These are phyloP conservation scores for Lipomyces oligophaga DNA, from an alignment of 805 yeast genomes.

Conservation along the genomic window DNA sequence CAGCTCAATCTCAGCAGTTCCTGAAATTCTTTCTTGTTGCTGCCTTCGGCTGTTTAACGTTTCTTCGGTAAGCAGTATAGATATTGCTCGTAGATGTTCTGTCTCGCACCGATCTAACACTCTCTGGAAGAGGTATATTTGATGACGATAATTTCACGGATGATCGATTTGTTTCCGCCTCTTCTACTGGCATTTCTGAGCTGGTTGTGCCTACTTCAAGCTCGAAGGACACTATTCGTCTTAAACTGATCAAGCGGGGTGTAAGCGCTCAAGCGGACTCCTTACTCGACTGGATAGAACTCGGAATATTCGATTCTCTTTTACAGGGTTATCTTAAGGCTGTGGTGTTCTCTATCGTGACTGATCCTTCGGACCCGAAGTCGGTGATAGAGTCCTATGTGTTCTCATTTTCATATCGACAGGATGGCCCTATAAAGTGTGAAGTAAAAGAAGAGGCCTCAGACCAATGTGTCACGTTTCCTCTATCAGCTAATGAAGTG, in stretches of 20 bases:
- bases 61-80: slow-evolving; percentile 34
- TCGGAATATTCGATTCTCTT: slow-evolving; percentile 48
- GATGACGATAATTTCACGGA: slow-evolving; percentile 54
- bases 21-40: slow-evolving; percentile 49
- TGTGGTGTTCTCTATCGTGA: slow-evolving; percentile 46
- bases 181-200: too few species aligned
- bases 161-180: slow-evolving; percentile 41
- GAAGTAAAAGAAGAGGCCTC: slow-evolving; percentile 31
- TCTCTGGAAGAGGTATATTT: slow-evolving; percentile 47
- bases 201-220: not conserved
- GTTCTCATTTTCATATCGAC: slow-evolving; percentile 46
- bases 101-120: not conserved
- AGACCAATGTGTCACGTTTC: slow-evolving; percentile 30
- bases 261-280: slow-evolving; percentile 46
- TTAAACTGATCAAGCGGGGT: slow-evolving; percentile 50
- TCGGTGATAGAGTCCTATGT: slow-evolving; percentile 50
- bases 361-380: slow-evolving; percentile 44
- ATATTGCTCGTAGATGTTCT: not conserved
- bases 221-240: slow-evolving; percentile 41
- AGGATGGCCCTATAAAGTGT: slow-evolving; percentile 15
- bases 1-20: slow-evolving; percentile 43
- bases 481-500: slow-evolving; percentile 35
- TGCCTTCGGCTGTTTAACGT: slow-evolving; percentile 57
- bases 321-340: slow-evolving; percentile 44
- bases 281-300: slow-evolving; percentile 53